A percentile compares a stretch with the other conserved stretches of the same genome.
Conservation (phyloP, 202 grass and related monocot species). For the Alloteropsis angusta region DNA sequence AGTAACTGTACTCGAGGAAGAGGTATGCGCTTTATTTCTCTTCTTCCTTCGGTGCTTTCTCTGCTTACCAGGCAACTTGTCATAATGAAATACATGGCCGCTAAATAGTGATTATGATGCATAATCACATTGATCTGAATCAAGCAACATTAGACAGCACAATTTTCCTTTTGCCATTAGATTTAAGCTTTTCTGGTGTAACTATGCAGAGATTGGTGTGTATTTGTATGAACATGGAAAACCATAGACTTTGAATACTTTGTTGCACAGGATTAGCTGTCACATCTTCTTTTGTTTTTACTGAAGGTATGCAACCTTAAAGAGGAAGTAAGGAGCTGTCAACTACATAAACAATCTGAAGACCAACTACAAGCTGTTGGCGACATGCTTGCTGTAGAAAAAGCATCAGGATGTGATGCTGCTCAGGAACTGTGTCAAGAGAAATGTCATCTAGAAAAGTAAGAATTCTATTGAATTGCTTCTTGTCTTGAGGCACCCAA, state of each 20-base stretch:
- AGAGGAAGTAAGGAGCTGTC: constrained; percentile 70
- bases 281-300: constrained; percentile 11
- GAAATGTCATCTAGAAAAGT: constrained; percentile 40
- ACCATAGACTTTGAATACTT: neutral
- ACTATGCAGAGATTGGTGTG: neutral
- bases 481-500: neutral
- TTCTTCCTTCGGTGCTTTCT: neutral
- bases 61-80: neutral
- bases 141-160: neutral
- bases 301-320: constrained; percentile 64
- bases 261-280: neutral
- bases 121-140: neutral
- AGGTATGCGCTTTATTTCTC: constrained; percentile 34
- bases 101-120: neutral
- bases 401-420: constrained; percentile 26
- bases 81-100: neutral
- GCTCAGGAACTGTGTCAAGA: constrained; percentile 18
- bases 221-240: neutral
- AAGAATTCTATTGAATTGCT: constrained; percentile 12
- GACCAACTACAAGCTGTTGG: constrained; percentile 34
- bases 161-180: neutral
- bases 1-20: constrained; percentile 69
- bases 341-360: constrained; percentile 45
- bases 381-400: constrained; percentile 27
- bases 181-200: neutral